These are phyloP conservation scores for Arthroderma sp. DNA, from an alignment of 2,329 filamentous ascomycete genomes.

Conservation along the genomic window DNA sequence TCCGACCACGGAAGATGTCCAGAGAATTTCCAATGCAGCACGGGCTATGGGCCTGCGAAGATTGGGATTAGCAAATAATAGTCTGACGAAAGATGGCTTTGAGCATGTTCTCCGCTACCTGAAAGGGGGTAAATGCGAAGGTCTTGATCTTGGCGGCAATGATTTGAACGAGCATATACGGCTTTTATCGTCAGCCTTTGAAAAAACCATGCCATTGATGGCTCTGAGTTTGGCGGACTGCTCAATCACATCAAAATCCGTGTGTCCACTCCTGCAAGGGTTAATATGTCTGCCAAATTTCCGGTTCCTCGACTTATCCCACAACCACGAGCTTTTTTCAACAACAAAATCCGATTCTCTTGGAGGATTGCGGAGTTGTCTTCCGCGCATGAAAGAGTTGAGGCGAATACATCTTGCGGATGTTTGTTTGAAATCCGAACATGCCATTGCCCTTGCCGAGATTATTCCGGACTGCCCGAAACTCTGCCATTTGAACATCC, in stretches of 20 bases:
- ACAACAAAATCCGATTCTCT: slow-evolving; percentile 59
- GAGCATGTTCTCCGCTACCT: slow-evolving; percentile 66
- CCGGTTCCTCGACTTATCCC: slow-evolving; percentile 81
- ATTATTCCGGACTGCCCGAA: slow-evolving; percentile 70
- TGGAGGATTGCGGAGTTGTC: slow-evolving; percentile 62
- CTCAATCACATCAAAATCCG: slow-evolving; percentile 57
- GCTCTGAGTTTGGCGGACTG: slow-evolving; percentile 79
- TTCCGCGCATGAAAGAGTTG: slow-evolving; percentile 63
- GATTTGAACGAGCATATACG: slow-evolving; percentile 45
- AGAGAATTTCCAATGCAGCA: slow-evolving; percentile 68
- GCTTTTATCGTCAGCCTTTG: slow-evolving; percentile 22
- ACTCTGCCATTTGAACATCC: slow-evolving; percentile 73
- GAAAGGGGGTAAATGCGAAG: slow-evolving; percentile 64
- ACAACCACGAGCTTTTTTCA: slow-evolving; percentile 66
- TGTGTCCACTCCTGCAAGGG: slow-evolving; percentile 63
- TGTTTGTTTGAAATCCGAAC: slow-evolving; percentile 69
- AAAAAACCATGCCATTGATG: slow-evolving; percentile 46
- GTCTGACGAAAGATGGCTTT: slow-evolving; percentile 59
- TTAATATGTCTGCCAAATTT: slow-evolving; percentile 58
- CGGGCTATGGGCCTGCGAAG: slow-evolving; percentile 63
- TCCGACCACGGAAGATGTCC: slow-evolving; percentile 56
- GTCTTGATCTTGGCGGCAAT: slow-evolving; percentile 80
- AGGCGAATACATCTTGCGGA: slow-evolving; percentile 80
- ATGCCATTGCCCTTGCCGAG: slow-evolving; percentile 82
- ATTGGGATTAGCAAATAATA: slow-evolving; percentile 71